Conservation (phyloP, 768 basidiomycete genomes). For the Amanita muscaria region DNA sequence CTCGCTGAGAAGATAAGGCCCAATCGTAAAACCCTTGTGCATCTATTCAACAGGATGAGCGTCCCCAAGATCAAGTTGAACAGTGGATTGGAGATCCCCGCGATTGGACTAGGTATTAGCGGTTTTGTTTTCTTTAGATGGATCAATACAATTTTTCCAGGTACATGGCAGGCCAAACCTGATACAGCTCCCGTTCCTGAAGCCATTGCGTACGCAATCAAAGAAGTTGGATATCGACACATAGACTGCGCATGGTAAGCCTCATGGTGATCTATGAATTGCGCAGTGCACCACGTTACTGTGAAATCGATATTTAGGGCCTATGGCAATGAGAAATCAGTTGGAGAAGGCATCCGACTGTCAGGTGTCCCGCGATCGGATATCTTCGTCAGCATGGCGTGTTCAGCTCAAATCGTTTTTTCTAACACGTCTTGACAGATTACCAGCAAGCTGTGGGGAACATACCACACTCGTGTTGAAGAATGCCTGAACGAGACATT, state of each 20-base stretch:
- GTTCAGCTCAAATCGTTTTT: neutral
- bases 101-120: conserved; percentile 52
- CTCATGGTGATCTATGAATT: neutral
- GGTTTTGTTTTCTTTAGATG: too few relatives aligned
- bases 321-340: conserved; percentile 74
- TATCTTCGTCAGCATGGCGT: conserved; percentile 30
- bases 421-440: conserved; percentile 31
- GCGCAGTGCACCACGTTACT: neutral
- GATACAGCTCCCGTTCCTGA: conserved; percentile 47
- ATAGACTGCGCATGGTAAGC: conserved; percentile 55
- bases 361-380: conserved; percentile 73
- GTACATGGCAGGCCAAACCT: conserved; percentile 75
- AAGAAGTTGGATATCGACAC: conserved; percentile 66
- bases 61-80: conserved; percentile 36
- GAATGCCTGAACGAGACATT: conserved; percentile 69
- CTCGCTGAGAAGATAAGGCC: too few relatives aligned
- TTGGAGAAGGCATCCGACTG: conserved; percentile 70
- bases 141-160: conserved; percentile 25
- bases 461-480: conserved; percentile 64
- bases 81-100: conserved; percentile 47
- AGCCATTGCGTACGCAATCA: conserved; percentile 70
- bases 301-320: conserved; percentile 27
- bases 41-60: neutral
- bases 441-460: conserved; percentile 64
- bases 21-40: too few relatives aligned